Evolutionary conservation across 83 land plant species (phyloP).

Genomic region (Diphasiastrum complanatum): DNA sequence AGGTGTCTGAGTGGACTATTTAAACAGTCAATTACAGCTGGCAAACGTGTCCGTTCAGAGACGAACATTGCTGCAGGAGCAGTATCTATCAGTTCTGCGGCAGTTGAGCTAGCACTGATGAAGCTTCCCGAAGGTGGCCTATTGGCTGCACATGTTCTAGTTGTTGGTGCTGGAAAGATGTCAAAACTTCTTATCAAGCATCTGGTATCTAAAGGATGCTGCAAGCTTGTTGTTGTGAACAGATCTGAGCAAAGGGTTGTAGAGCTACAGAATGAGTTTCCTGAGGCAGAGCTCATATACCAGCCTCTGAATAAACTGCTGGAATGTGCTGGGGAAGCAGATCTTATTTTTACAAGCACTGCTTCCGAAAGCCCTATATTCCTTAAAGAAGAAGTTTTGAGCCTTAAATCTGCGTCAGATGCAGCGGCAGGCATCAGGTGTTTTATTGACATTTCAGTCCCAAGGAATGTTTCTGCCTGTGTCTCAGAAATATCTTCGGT

Average conservation of each 20-base stretch:
- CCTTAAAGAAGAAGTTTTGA: neutral
- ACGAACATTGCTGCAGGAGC: conserved; percentile 1
- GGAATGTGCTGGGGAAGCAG: conserved; percentile 3
- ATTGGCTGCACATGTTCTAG: neutral
- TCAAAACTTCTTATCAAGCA: too few relatives aligned
- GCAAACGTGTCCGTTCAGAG: conserved; percentile 3
- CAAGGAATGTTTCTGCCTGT: too few relatives aligned
- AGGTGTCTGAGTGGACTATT: neutral
- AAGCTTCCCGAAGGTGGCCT: neutral
- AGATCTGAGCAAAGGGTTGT: too few relatives aligned
- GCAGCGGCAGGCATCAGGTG: neutral
- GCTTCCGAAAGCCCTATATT: conserved; percentile 1
- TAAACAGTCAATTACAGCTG: conserved; percentile 4
- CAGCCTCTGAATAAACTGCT: conserved; percentile 5
- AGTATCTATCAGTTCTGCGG: conserved; percentile 3
- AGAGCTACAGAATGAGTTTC: conserved; percentile 4
- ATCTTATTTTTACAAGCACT: conserved; percentile 1
- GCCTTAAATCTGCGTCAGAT: neutral
- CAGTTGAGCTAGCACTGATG: conserved; percentile 3
- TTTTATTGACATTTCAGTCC: conserved; percentile 2
- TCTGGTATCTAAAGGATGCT: too few relatives aligned
- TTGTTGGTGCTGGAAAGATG: too few relatives aligned
- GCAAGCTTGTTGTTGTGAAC: too few relatives aligned
- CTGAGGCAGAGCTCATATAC: neutral
- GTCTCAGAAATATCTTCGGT: neutral